Conservation (phyloP, 1,284 basidiomycete species). For the Austroboletus novae-zelandiae region DNA sequence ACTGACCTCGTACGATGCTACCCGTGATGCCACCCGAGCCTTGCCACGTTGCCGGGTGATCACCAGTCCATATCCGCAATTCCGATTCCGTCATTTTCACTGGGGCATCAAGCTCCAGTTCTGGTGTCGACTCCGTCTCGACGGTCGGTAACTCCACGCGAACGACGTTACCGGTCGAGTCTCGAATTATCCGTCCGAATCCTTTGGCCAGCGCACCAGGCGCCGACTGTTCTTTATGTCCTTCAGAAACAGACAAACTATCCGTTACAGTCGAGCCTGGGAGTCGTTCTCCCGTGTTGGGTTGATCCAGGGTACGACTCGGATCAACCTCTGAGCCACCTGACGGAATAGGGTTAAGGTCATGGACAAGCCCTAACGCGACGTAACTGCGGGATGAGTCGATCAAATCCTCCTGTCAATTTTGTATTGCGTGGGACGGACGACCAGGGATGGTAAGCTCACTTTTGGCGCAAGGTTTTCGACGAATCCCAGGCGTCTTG, state of each 20-base stretch:
- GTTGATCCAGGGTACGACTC: conserved; percentile 10
- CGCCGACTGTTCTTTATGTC: neutral
- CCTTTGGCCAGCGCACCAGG: conserved; percentile 54
- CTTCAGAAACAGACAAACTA: conserved; percentile 1
- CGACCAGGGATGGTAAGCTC: conserved; percentile 30
- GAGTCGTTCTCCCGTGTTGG: neutral
- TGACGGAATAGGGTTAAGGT: conserved; percentile 61
- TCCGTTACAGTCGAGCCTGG: neutral
- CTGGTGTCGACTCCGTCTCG: conserved; percentile 33
- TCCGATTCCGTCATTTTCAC: conserved; percentile 16
- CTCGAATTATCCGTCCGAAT: conserved; percentile 83
- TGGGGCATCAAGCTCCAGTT: conserved; percentile 31
- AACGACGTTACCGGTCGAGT: conserved; percentile 78
- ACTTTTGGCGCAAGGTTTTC: conserved; percentile 96
- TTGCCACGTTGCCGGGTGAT: conserved; percentile 3
- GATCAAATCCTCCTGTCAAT: neutral
- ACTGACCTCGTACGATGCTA: conserved; percentile 38
- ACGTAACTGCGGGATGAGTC: conserved; percentile 58
- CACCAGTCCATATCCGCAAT: conserved; percentile 18
- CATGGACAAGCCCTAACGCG: conserved; percentile 69
- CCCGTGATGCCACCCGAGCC: neutral
- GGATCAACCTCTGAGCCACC: conserved; percentile 52
- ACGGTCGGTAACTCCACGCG: conserved; percentile 72
- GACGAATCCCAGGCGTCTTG: conserved; percentile 86
- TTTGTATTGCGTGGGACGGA: neutral